A percentile compares a stretch with the other conserved stretches of the same genome.
Evolutionary conservation across 2,329 filamentous ascomycete genomes (phyloP).

Genomic region (Penicillium sp.): DNA sequence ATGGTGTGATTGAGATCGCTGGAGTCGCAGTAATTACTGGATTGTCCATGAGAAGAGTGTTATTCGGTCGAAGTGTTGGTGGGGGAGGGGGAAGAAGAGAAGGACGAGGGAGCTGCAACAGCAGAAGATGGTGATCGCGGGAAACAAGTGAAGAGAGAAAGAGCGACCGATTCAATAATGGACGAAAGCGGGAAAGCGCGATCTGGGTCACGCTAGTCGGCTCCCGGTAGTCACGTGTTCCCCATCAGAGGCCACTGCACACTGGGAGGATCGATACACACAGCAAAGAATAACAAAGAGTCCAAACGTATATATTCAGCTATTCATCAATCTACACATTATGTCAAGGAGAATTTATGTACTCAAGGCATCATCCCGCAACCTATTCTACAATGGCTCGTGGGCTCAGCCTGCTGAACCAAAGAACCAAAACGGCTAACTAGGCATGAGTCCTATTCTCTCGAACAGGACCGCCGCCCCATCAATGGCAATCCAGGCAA

Average conservation of each 20-base stretch:
- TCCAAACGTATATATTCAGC: neutral
- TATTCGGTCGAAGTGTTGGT: neutral
- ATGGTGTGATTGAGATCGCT: conserved; percentile 11
- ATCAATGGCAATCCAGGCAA: conserved; percentile 80
- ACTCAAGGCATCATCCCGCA: conserved; percentile 10
- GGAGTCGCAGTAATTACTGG: conserved; percentile 14
- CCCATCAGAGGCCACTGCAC: neutral
- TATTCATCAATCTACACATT: conserved; percentile 3
- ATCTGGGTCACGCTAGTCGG: neutral
- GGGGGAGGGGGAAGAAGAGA: neutral
- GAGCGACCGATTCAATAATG: neutral
- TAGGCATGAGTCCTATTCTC: conserved; percentile 30
- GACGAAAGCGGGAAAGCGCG: conserved; percentile 2
- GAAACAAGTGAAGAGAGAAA: conserved; percentile 10
- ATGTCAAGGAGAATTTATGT: conserved; percentile 15
- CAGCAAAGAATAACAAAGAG: neutral
- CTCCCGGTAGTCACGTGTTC: neutral
- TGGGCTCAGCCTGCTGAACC: conserved; percentile 12
- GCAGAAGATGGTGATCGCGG: neutral
- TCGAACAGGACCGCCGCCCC: conserved; percentile 76
- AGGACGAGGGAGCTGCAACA: neutral
- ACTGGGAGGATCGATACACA: neutral
- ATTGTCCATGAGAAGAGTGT: conserved; percentile 18
- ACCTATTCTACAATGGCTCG: conserved; percentile 11
- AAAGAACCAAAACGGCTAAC: conserved; percentile 1